Conservation (phyloP, 179 eudicot genomes). For the Amaranthus tricolor region DNA sequence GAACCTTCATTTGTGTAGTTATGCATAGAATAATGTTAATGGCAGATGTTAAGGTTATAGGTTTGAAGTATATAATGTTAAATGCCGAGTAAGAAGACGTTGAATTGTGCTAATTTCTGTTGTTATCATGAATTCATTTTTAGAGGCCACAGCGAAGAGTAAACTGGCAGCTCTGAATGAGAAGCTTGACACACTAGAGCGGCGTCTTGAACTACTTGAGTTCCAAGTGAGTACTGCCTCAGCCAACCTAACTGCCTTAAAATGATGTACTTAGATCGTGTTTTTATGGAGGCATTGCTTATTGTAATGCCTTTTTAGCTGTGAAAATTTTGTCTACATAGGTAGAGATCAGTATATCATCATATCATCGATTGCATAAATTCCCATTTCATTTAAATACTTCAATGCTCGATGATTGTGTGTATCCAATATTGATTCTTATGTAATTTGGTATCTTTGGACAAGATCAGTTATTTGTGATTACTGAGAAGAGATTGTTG, state of each 20-base stretch:
- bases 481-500: not conserved
- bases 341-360: slow-evolving; percentile 8
- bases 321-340: not conserved
- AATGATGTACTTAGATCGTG: slow-evolving; percentile 22
- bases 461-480: not conserved
- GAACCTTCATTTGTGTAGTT: not conserved
- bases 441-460: not conserved
- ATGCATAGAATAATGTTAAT: not conserved
- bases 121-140: slow-evolving; percentile 18
- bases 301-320: not conserved
- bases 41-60: too few relatives aligned
- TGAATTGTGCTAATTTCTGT: not conserved
- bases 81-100: not conserved
- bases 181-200: slow-evolving; percentile 90
- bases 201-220: slow-evolving; percentile 88
- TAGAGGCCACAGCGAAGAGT: slow-evolving; percentile 96
- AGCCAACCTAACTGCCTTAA: slow-evolving; percentile 67
- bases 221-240: slow-evolving; percentile 92
- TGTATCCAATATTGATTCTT: not conserved
- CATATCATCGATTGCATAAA: slow-evolving; percentile 13
- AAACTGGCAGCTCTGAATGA: slow-evolving; percentile 81
- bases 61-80: not conserved
- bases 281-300: slow-evolving; percentile 5
- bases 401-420: not conserved
- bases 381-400: not conserved